Evolutionary conservation across 352 stramenopile genomes (phyloP), one percentile per base, ranked within the genome.

Genomic region (Phytophthora foliorum): DNA sequence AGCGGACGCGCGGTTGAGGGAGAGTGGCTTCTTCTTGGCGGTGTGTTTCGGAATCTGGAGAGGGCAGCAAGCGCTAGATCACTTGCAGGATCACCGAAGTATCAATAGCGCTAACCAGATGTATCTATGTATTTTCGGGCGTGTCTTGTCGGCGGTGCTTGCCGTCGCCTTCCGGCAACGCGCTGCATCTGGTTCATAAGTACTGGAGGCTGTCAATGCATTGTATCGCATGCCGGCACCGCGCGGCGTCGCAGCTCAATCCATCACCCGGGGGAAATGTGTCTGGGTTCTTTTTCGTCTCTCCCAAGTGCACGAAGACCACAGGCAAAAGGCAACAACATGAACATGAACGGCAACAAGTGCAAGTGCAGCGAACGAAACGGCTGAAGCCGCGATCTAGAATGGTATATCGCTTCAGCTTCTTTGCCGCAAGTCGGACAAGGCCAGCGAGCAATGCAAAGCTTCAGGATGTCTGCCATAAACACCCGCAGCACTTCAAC

Each of bases 31-130:
- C 39, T 65, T 64, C 6, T 53, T 66, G 51, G 27, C 24, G 24
- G 57, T 54, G 31, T 76, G 57, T 65, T 76, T 76, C 52, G 36
- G 53, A 76, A 76, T n/a, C 63, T 76, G 69, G 61, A 31, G 56
- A 64, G 3, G 19, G 0, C n/a, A 25, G 19, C 53, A 41, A 66
- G 36, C 19, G 16, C 10, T 2, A 13, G 29, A 34, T 34, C 29
- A 13, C 21, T 49, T 32, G 22, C n/a, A 10, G 42, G 32, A 57
- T 49, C 19, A 48, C n/a, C 1, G 45, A 22, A 17, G 39, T 72
- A 75, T 60, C 51, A 69, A 69, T 63, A 68, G 68, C 38, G 21
- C 31, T 60, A 62, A 70, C 45, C 53, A 70, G 60, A 67, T 67
- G 62, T 64, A 53, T 54, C 45, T 63, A 62, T 72, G 21, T 75